Evolutionary conservation across 1,139 yeast genomes (phyloP).

Genomic region (Magnusiomyces suaveolens): DNA sequence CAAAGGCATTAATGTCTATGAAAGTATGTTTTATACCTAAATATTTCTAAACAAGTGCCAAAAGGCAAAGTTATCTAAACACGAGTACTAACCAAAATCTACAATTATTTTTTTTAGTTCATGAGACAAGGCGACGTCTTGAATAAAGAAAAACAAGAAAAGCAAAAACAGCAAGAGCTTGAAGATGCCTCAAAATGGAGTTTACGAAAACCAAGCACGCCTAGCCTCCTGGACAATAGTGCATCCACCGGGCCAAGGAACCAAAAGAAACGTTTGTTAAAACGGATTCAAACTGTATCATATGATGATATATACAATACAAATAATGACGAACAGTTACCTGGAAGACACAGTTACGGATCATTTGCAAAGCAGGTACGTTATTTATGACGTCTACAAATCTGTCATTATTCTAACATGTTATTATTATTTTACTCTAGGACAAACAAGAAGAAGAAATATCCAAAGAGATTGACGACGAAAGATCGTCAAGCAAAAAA

Average conservation of each 20-base stretch:
- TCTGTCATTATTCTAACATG: neutral
- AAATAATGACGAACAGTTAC: neutral
- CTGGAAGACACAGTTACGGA: neutral
- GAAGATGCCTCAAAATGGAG: constrained; percentile 58
- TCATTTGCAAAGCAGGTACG: neutral
- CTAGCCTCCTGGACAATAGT: neutral
- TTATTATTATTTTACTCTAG: neutral
- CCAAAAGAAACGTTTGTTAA: constrained; percentile 4
- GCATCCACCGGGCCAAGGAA: neutral
- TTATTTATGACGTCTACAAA: too few species aligned
- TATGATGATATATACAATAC: neutral
- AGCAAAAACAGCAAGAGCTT: constrained; percentile 34
- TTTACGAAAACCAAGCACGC: constrained; percentile 24
- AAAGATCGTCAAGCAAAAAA: neutral
- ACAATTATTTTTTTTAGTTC: constrained; percentile 29
- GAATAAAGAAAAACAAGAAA: constrained; percentile 26
- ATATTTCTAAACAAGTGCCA: too few species aligned
- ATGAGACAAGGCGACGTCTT: constrained; percentile 26
- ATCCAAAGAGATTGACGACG: neutral
- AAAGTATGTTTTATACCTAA: neutral
- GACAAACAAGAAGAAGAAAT: constrained; percentile 11
- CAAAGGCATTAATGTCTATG: constrained; percentile 4
- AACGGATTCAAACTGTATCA: neutral
- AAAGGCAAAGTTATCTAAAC: too few species aligned
- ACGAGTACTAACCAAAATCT: too few species aligned